phyloP scores from a whole-genome alignment of 768 basidiomycete genomes.

The Omphalotus guepiniiformis region DNA sequence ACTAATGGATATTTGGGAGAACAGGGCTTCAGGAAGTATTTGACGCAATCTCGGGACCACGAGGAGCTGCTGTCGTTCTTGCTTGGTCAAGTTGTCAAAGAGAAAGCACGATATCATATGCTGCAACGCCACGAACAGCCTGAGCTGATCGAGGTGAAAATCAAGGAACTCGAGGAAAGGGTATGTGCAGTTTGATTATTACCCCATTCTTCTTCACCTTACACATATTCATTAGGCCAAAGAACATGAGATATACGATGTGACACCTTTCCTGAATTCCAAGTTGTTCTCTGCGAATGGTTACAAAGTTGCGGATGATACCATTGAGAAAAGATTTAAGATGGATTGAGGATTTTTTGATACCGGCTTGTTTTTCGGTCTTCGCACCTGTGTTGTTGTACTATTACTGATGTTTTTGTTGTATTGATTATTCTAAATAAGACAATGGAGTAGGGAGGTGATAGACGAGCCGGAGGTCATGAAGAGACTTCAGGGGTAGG shows the following conservation, averaged over 20 bases:
- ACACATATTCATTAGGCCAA: conserved; percentile 59
- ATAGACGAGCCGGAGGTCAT: not conserved
- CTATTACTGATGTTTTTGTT: conserved; percentile 4
- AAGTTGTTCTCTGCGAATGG: conserved; percentile 87
- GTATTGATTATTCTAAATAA: conserved; percentile 11
- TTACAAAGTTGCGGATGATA: conserved; percentile 64
- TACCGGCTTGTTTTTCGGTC: conserved; percentile 15
- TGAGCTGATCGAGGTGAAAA: conserved; percentile 66
- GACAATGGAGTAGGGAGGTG: not conserved
- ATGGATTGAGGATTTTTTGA: conserved; percentile 26
- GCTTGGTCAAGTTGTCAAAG: conserved; percentile 90
- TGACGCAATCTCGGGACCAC: conserved; percentile 92
- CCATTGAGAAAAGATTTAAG: conserved; percentile 74
- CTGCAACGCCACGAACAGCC: conserved; percentile 76
- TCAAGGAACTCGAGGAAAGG: conserved; percentile 81
- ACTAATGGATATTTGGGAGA: not conserved
- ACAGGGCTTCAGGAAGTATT: conserved; percentile 95
- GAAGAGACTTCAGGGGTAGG: not conserved
- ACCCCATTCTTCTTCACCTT: not conserved
- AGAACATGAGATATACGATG: conserved; percentile 95
- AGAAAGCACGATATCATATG: conserved; percentile 83
- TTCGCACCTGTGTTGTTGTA: conserved; percentile 2
- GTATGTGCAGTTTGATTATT: conserved; percentile 38
- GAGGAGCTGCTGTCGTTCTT: conserved; percentile 94
- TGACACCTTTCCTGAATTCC: conserved; percentile 78